Conservation (phyloP, 176 grass and related monocot genomes). For the Puccinellia tenuiflora region DNA sequence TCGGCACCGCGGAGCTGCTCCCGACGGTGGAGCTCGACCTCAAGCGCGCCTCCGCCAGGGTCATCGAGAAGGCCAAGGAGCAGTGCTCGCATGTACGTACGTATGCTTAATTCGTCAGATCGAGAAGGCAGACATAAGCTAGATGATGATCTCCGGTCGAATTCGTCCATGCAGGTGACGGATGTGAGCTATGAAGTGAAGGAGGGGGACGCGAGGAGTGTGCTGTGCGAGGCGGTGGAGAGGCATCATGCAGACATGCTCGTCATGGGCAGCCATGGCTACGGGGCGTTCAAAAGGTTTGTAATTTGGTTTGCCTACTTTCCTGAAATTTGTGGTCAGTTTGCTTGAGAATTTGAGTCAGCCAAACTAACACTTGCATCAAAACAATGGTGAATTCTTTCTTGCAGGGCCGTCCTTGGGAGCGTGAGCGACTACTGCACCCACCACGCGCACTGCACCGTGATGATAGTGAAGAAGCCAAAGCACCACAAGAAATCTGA, state of each 20-base stretch:
- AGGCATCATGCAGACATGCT: constrained; percentile 68
- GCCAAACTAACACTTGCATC: background rate
- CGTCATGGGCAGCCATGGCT: constrained; percentile 77
- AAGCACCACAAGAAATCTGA: constrained; percentile 48
- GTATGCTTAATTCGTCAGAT: background rate
- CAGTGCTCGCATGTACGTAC: constrained; percentile 41
- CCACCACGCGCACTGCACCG: constrained; percentile 78
- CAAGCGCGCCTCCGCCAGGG: constrained; percentile 32
- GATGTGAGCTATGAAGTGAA: constrained; percentile 42
- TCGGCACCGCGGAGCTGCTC: constrained; percentile 50
- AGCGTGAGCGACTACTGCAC: constrained; percentile 92
- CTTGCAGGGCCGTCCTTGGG: constrained; percentile 66
- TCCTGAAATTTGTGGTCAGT: background rate
- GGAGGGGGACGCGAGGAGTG: constrained; percentile 67
- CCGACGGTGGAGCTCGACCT: constrained; percentile 57
- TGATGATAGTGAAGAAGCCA: constrained; percentile 86
- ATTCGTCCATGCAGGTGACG: constrained; percentile 26
- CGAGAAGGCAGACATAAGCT: background rate
- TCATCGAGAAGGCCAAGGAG: constrained; percentile 61
- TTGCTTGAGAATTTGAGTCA: background rate
- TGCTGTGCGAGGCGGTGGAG: constrained; percentile 79
- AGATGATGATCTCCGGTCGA: background rate
- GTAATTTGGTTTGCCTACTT: too few species aligned
- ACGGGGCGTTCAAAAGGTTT: constrained; percentile 68
- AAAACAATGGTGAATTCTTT: background rate